Base-by-base conservation (phyloP, 1,139 yeast genomes). In the Sugiyamaella neomexicana region DNA sequence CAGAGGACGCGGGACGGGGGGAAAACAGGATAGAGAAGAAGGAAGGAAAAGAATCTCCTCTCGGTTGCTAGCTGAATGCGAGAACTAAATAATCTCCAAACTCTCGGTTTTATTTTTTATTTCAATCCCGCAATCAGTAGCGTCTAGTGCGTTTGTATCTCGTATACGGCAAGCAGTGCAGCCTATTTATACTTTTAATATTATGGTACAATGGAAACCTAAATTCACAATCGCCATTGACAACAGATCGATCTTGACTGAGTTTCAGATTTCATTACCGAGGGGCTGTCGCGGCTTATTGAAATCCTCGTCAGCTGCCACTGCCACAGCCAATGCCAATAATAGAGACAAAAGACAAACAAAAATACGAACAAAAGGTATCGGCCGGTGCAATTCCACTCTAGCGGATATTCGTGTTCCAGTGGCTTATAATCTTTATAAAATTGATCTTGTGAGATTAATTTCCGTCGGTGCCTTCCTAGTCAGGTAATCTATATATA, bases 201-300 rank as follows among this genome's bases (percentile, higher is more conserved):
- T 44, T 44, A 44, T 44, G 48, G 48, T 36, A 34, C 29, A 44
- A 5, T 4, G 17, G 13, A 44, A 34, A 44, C 41, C 39, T 34
- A 36, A 44, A 10, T 34, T 12, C 12, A 34, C 39, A 4, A 36
- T 20, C 32, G 16, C n/a, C n/a, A 29, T 9, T 29, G 34, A 29
- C 34, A 29, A 9, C 48, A 34, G 39, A 44, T 44, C 15, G 48
- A 44, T 44, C 46, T 27, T 25, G 34, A 34, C 17, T 44, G 40
- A 36, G 48, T 44, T 44, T 44, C 48, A 44, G 40, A 44, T 44
- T 44, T 12, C 32, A 42, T 42, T 34, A 13, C 15, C 34, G 34
- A 17, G 13, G n/a, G 27, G 13, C 29, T 39, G 13, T 39, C 43
- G 29, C 25, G 25, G 25, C 25, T 20, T n/a, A n/a, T n/a, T n/a